Base-by-base conservation (phyloP, 805 yeast species). In the Pichia gijzeniarum region DNA sequence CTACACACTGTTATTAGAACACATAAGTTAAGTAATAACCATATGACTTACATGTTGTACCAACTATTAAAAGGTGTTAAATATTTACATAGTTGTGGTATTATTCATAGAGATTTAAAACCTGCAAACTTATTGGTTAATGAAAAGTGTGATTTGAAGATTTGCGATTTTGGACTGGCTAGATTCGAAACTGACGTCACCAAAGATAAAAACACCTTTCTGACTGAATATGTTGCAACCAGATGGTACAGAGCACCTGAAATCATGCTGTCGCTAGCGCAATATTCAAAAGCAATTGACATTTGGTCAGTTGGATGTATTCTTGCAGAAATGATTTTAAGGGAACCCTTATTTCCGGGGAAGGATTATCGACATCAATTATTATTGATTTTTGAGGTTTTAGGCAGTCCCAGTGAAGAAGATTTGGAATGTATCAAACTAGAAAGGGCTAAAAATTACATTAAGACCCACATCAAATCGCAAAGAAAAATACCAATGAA, bases 191-290 rank as follows among this genome's bases (percentile, higher is more conserved):
- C 70, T 44, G 75, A 72, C 50, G 13, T 43, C 1, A 69, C 71
- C 38, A 43, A 51, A 5, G 57, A 58, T 38, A 58, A 57, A 33
- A 59, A 56, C 40, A 44, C 59, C 1, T 74, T 74, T 51, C 68
- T 84, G 68, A 85, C 91, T 0, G 91, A 85, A 58, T 85, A 85
- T 53, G 93, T 85, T 3, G 91, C 91, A 3, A 85, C 93, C 8
- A 68, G 93, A 54, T 85, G 91, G 91, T 85, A 85, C 59, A 67
- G 93, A 43, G 91, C 91, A 0, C 91, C 91, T 0, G 93, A 85
- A 60, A 82, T 85, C 47, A 85, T 85, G 91, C 64, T 85, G 22
- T 77, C 86, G 1, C 72, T 76, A 48, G 80, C 85, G 35, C 81
- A 80, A 55, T 85, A 85, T 53, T 76, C 90, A 2, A 78, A 82